A percentile compares a stretch with the other conserved stretches of the same genome.
These are phyloP conservation scores for Trichoderma harzianum DNA, from an alignment of 2,329 filamentous ascomycete species.

Conservation along the genomic window DNA sequence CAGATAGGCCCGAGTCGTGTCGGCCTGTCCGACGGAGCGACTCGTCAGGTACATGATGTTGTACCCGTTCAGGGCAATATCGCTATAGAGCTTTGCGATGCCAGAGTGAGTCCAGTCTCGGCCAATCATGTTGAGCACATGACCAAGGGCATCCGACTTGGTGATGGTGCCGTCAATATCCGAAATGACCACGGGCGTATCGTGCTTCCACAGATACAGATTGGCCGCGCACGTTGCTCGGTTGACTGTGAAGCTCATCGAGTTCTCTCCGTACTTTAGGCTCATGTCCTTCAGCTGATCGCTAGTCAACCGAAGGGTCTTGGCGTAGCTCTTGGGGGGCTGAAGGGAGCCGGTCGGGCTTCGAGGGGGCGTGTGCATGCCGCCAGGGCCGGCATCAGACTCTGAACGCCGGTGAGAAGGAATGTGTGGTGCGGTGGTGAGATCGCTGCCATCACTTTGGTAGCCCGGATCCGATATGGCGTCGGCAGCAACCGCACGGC, in stretches of 20 bases:
- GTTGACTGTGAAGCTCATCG: conserved; percentile 95
- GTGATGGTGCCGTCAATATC: conserved; percentile 99
- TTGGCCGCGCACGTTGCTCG: conserved; percentile 85
- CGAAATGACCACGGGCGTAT: conserved; percentile 92
- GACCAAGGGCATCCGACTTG: conserved; percentile 91
- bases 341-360: conserved; percentile 63
- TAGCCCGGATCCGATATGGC: conserved; percentile 91
- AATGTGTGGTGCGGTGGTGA: conserved; percentile 45
- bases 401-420: conserved; percentile 61
- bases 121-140: conserved; percentile 94
- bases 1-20: conserved; percentile 84
- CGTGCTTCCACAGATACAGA: conserved; percentile 91
- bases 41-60: conserved; percentile 98
- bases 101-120: conserved; percentile 97
- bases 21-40: conserved; percentile 88
- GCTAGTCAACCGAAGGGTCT: conserved; percentile 90
- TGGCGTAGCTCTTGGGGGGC: conserved; percentile 87
- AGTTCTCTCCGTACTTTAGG: conserved; percentile 81
- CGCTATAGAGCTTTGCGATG: conserved; percentile 94
- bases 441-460: conserved; percentile 79
- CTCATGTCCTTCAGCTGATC: conserved; percentile 87
- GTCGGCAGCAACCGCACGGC: conserved; percentile 62
- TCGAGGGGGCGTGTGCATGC: conserved; percentile 62
- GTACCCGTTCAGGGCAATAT: conserved; percentile 93
- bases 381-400: conserved; percentile 57